Conservation (phyloP, 371 early-diverging fungal genomes). For the Mucor indicus region DNA sequence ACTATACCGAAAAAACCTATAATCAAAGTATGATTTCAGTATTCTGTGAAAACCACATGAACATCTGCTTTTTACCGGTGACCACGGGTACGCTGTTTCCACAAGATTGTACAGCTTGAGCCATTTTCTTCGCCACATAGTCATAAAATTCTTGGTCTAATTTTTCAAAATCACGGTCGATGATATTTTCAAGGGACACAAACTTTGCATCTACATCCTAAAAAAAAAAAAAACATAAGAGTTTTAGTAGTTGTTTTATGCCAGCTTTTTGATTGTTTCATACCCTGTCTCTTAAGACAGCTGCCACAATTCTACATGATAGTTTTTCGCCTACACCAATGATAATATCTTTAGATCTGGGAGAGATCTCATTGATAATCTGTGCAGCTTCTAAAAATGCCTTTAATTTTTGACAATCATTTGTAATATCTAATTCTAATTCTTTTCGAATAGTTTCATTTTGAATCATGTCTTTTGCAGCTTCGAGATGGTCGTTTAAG, state of each 20-base stretch:
- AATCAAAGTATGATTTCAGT: not conserved
- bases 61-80: conserved; percentile 54
- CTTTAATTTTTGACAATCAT: conserved; percentile 74
- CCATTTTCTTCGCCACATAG: conserved; percentile 72
- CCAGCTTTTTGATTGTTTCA: conserved; percentile 1
- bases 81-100: conserved; percentile 81
- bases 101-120: conserved; percentile 58
- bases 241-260: not conserved
- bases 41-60: no score
- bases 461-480: conserved; percentile 59
- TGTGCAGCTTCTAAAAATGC: conserved; percentile 89
- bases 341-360: conserved; percentile 92
- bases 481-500: conserved; percentile 75
- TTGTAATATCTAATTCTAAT: conserved; percentile 58
- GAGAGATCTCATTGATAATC: conserved; percentile 95
- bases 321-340: conserved; percentile 94
- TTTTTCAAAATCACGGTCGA: conserved; percentile 75
- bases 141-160: conserved; percentile 93
- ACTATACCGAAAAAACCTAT: conserved; percentile 95
- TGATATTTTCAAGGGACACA: conserved; percentile 81
- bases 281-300: conserved; percentile 69
- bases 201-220: conserved; percentile 82
- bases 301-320: conserved; percentile 86
- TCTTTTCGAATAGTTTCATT: conserved; percentile 48
- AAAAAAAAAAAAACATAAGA: no score